Percentiles rank a stretch among this genome's conserved stretches.
Conservation (phyloP, 2,329 filamentous ascomycete species). For the Stagonosporopsis rhizophila region DNA sequence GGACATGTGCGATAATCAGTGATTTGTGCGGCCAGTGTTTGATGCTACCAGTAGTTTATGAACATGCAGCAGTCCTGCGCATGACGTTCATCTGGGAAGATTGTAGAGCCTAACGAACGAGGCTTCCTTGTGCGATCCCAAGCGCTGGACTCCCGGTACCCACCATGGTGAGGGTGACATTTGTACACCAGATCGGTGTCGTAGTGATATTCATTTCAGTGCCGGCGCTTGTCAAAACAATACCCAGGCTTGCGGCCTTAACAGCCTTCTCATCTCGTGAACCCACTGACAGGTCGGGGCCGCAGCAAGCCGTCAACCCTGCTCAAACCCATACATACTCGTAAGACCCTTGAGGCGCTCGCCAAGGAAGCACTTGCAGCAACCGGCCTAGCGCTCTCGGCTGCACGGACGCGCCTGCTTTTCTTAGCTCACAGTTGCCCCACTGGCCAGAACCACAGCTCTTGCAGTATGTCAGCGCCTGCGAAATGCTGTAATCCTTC, state of each 20-base stretch:
- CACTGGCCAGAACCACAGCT: constrained; percentile 7
- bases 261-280: neutral
- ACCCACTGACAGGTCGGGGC: neutral
- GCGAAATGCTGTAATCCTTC: neutral
- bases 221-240: neutral
- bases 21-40: neutral
- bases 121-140: constrained; percentile 1
- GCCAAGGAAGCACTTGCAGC: constrained; percentile 19
- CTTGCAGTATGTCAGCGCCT: neutral
- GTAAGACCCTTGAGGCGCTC: constrained; percentile 18
- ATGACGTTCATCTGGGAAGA: constrained; percentile 1
- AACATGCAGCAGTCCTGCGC: neutral
- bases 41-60: constrained; percentile 4
- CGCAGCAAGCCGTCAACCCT: neutral
- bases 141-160: neutral
- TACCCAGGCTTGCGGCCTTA: neutral
- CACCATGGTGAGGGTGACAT: neutral
- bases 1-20: neutral
- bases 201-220: neutral
- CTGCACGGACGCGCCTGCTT: constrained; percentile 15
- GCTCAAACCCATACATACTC: too few species aligned
- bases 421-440: constrained; percentile 20
- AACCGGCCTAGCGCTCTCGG: constrained; percentile 14
- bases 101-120: constrained; percentile 3
- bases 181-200: neutral